These are phyloP conservation scores for Triticum turgidum DNA, from an alignment of 176 grass and related monocot genomes.

Conservation along the genomic window DNA sequence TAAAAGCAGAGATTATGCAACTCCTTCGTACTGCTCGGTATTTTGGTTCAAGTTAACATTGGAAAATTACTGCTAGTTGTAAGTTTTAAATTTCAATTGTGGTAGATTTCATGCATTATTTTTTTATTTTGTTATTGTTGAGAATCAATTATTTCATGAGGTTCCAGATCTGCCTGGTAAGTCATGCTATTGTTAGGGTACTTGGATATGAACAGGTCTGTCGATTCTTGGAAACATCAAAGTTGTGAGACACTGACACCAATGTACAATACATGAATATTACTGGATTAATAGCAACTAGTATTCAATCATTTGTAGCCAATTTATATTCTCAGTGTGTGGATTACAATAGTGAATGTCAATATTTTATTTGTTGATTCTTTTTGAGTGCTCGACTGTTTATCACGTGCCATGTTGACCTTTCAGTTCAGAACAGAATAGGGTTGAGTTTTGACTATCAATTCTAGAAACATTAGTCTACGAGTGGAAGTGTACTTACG, in stretches of 20 bases:
- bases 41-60: not conserved
- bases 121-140: not conserved
- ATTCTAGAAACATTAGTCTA: not conserved
- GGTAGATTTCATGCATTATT: not conserved
- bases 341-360: not conserved
- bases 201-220: not conserved
- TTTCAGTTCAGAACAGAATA: not conserved
- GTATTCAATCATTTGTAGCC: not conserved
- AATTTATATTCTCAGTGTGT: not conserved
- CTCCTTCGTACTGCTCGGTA: not conserved
- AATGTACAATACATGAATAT: not conserved
- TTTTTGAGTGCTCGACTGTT: not conserved
- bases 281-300: not conserved
- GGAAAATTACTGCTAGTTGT: not conserved
- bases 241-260: not conserved
- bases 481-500: conserved; percentile 39
- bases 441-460: not conserved
- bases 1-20: not conserved
- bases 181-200: not conserved
- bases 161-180: not conserved
- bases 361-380: not conserved
- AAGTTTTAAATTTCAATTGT: not conserved
- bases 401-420: not conserved
- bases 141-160: conserved; percentile 6
- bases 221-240: not conserved